A percentile compares a stretch with the other conserved stretches of the same genome.
phyloP scores from a whole-genome alignment of 2,329 filamentous ascomycete genomes.

The Cladosporium sp. region DNA sequence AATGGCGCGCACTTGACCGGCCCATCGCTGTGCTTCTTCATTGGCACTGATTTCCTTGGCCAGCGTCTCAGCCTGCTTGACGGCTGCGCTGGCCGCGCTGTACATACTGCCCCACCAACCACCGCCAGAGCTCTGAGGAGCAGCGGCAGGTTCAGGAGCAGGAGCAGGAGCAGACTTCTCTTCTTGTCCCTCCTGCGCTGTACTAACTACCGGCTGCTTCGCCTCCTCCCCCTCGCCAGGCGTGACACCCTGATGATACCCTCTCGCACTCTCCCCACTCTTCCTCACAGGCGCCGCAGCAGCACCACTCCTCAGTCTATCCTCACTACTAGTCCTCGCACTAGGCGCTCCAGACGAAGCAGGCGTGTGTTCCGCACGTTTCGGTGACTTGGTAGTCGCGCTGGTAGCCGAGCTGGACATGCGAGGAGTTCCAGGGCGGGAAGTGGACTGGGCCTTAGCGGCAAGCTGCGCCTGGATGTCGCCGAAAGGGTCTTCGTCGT shows the following conservation, averaged over 20 bases:
- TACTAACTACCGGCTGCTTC: conserved; percentile 11
- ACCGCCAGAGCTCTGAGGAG: conserved; percentile 40
- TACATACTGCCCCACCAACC: conserved; percentile 88
- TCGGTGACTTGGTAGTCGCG: conserved; percentile 32
- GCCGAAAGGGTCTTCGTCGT: conserved; percentile 57
- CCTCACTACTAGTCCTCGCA: conserved; percentile 57
- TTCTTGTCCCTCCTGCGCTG: conserved; percentile 32
- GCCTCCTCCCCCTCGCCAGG: conserved; percentile 49
- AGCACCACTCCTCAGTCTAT: conserved; percentile 43
- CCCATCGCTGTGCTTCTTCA: conserved; percentile 94
- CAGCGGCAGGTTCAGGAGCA: conserved; percentile 14
- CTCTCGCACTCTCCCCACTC: conserved; percentile 71
- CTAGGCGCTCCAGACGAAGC: conserved; percentile 44
- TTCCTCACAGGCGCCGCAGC: conserved; percentile 50
- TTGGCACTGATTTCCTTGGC: conserved; percentile 95
- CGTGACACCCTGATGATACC: conserved; percentile 67
- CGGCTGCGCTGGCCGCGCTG: conserved; percentile 73
- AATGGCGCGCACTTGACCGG: conserved; percentile 78
- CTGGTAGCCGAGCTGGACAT: conserved; percentile 45
- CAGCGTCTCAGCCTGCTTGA: conserved; percentile 87
- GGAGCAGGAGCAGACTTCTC: conserved; percentile 26
- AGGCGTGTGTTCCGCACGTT: conserved; percentile 46
- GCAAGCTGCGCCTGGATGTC: conserved; percentile 78
- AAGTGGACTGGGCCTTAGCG: conserved; percentile 56
- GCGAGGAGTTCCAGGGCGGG: conserved; percentile 79